phyloP scores from a whole-genome alignment of 257 asterid species.

The Buddleja alternifolia region DNA sequence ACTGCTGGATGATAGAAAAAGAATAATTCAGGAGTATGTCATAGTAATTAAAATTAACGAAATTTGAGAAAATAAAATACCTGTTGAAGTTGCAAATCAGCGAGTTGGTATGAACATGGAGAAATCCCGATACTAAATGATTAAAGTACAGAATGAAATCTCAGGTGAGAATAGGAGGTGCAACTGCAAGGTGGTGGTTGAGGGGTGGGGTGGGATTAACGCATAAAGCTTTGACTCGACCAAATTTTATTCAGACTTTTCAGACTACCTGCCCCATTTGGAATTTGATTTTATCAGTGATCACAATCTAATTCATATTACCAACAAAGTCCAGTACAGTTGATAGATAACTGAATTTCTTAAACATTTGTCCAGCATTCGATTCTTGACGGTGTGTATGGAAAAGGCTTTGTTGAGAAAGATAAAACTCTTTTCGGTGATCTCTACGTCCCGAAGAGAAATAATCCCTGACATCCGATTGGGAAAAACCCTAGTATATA shows the following conservation, averaged over 20 bases:
- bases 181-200: constrained; percentile 14
- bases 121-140: not conserved
- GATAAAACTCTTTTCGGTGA: too few relatives aligned
- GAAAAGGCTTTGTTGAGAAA: too few relatives aligned
- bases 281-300: constrained; percentile 5
- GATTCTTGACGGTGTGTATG: too few relatives aligned
- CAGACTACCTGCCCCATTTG: not conserved
- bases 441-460: too few relatives aligned
- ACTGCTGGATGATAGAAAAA: not conserved
- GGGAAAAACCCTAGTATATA: too few relatives aligned
- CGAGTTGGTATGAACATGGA: not conserved
- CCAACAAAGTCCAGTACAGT: too few relatives aligned
- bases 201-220: not conserved
- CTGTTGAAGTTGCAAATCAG: constrained; percentile 16
- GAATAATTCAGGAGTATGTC: not conserved
- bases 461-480: too few relatives aligned
- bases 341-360: too few relatives aligned
- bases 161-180: not conserved
- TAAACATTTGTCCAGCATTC: too few relatives aligned
- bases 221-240: not conserved
- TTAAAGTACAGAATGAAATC: constrained; percentile 4
- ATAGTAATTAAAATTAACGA: too few relatives aligned
- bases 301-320: not conserved
- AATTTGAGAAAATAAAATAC: not conserved
- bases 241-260: constrained; percentile 28